Evolutionary conservation across 805 yeast genomes (phyloP), one percentile per base, ranked within the genome.

Genomic region (Sugiyamaella marilandica): DNA sequence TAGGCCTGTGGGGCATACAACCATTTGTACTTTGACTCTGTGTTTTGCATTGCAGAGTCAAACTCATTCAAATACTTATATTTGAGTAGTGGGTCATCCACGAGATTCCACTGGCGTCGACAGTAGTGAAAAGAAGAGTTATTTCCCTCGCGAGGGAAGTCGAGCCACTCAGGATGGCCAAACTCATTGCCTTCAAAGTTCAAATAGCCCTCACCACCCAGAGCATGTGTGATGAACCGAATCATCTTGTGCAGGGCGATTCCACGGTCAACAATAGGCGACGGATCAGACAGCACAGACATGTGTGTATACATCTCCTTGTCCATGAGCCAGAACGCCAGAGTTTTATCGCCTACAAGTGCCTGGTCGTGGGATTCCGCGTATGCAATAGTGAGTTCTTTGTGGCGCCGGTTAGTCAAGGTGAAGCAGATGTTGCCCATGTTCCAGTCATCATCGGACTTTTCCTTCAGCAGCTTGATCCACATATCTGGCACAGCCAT

Each of bases 401-500:
- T 81, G 68, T 90, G 82, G 59, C 99, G 79, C 63, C 98, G 79
- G 70, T 92, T 94, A 33, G 96, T 82, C 62, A 92, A 76, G 1
- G 95, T 87, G 65, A 81, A 84, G 18, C 83, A 84, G 52, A 92
- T 90, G 55, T 78, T 74, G 44, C 85, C 89, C 74, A 92, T 70
- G 62, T 91, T 89, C 99, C 99, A 92, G 49, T 88, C 85, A 55
- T 91, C 96, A 68, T 92, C 98, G 44, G 70, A 65, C 54, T 77
- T 72, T 66, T 91, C 97, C 66, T 94, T 92, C 61, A 92, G 72
- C 46, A 90, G 70, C 69, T 94, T 94, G 72, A 92, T 92, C 99
- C 99, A 92, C 98, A 92, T 92, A 69, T 92, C 99, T 2, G 99
- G 99, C 55, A 92, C 76, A 1, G 98, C 97, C 99, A 92, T 92